phyloP scores from a whole-genome alignment of 805 yeast genomes.

The Tetrapisispora taiwanensis region DNA sequence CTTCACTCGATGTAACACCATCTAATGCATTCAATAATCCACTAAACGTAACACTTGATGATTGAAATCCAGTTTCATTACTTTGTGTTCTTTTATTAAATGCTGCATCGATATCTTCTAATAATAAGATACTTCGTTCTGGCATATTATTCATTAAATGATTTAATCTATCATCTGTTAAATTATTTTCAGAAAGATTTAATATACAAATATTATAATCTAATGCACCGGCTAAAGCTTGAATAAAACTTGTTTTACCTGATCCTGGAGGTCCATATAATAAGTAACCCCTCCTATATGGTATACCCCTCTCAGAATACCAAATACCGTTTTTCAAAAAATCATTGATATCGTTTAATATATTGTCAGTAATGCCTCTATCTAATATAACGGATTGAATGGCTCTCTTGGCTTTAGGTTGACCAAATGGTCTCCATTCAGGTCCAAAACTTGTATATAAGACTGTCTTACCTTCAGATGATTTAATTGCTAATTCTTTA shows the following conservation, averaged over 20 bases:
- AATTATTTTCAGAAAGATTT: constrained; percentile 79
- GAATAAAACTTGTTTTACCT: constrained; percentile 92
- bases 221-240: constrained; percentile 91
- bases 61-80: constrained; percentile 63
- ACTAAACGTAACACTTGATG: constrained; percentile 91
- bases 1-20: constrained; percentile 97
- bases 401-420: constrained; percentile 78
- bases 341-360: constrained; percentile 66
- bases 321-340: constrained; percentile 74
- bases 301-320: constrained; percentile 96
- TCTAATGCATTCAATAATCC: constrained; percentile 90
- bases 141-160: constrained; percentile 96
- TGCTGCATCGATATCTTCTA: constrained; percentile 96
- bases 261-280: constrained; percentile 96
- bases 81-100: constrained; percentile 72
- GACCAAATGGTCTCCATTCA: constrained; percentile 97
- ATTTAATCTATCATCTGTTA: constrained; percentile 89
- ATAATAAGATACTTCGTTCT: constrained; percentile 66
- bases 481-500: constrained; percentile 65
- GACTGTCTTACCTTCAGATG: constrained; percentile 89
- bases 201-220: constrained; percentile 92
- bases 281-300: constrained; percentile 89
- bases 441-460: constrained; percentile 94
- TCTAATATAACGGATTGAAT: constrained; percentile 83
- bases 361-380: constrained; percentile 53